Base-by-base conservation (phyloP, 2,329 filamentous ascomycete species). In the Nannizzia gypsea region DNA sequence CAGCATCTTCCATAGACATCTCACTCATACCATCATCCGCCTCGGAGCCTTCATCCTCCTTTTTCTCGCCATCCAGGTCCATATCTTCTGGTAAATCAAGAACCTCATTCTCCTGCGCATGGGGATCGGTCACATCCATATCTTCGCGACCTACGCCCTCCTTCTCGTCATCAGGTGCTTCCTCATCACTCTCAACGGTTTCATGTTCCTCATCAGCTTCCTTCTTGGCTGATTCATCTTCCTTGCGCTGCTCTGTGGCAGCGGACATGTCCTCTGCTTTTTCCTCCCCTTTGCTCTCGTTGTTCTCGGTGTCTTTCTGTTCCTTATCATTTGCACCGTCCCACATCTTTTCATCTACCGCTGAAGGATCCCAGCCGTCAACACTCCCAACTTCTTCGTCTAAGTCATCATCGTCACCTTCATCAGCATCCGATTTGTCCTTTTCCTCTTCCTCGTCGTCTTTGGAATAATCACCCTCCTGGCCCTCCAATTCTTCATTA, bases 271-370 rank as follows among this genome's bases (percentile, higher is more conserved):
- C 77, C 61, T 89, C 74, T 24, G 77, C 71, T 46, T 80, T 74
- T 11, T 77, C 72, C 9, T 71, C 68, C 52, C 81, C 76, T 74
- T 80, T 73, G 66, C 78, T 64, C 74, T 82, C 66, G 74, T 96
- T 88, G 66, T 93, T 93, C 55, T 92, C 87, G 3, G 56, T 1
- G 87, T 85, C 84, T 61, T 77, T 78, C 60, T 78, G 74, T 50
- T 91, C 81, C 55, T 86, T 80, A 48, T 89, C 86, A 40, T 76
- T 76, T 31, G 62, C 85, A 42, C 90, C 91, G 73, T 99, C 91
- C 93, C 93, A 99, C 82, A 97, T 90, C 78, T 97, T 99, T 76
- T 99, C 95, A 70, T 99, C 95, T 1, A 97, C 88, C 20, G 92
- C 89, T 15, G 85, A 88, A 11, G 90, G 87, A 66, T 96, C 92